Conservation (phyloP, 805 yeast species). For the Spencermartinsiella europaea region DNA sequence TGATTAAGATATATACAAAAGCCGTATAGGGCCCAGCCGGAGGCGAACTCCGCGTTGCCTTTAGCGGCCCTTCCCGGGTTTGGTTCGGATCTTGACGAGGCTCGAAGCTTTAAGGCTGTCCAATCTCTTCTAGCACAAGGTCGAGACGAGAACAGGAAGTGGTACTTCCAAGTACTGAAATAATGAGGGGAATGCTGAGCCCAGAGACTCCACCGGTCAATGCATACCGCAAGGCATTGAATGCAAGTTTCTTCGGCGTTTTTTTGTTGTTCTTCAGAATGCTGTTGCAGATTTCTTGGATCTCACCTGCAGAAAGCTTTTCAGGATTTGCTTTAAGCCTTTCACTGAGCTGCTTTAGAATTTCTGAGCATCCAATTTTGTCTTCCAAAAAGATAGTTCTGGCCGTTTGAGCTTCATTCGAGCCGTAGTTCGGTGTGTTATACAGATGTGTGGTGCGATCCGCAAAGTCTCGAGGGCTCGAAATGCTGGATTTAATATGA, state of each 20-base stretch:
- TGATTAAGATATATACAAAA: not conserved
- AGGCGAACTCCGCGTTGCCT: no score
- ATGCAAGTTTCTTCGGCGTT: conserved; percentile 33
- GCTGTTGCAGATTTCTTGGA: not conserved
- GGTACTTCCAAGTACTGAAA: conserved; percentile 46
- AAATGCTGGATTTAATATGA: conserved; percentile 45
- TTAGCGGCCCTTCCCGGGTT: no score
- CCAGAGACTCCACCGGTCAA: conserved; percentile 70
- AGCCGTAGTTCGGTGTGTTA: conserved; percentile 1
- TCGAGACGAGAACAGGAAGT: conserved; percentile 8
- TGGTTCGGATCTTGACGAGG: no score
- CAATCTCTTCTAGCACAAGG: not conserved
- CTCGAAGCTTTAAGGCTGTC: no score
- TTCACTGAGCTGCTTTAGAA: not conserved
- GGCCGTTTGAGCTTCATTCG: not conserved
- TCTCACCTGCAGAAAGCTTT: conserved; percentile 3
- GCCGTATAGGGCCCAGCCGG: no score
- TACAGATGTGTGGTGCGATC: conserved; percentile 40
- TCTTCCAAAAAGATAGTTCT: not conserved
- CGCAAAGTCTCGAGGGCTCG: conserved; percentile 49
- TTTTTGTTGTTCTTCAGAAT: conserved; percentile 3
- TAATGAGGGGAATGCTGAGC: conserved; percentile 52
- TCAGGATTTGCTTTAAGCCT: not conserved
- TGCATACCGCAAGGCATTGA: conserved; percentile 59
- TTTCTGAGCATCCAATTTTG: not conserved